phyloP scores from a whole-genome alignment of 192 early-diverging fungal species.

The Coemansia erecta region DNA sequence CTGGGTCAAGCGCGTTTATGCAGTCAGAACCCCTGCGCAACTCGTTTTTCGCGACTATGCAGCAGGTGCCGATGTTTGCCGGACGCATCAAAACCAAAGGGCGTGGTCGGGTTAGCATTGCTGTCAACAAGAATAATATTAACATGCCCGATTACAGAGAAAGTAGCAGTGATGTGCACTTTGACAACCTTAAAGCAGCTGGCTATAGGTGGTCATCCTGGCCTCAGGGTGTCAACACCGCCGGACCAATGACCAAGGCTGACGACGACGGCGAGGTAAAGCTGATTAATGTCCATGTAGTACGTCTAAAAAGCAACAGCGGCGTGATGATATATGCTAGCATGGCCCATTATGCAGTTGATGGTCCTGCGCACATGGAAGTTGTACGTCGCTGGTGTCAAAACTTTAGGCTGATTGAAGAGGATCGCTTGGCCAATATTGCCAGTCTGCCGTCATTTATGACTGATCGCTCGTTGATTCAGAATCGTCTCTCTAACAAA shows the following conservation, averaged over 20 bases:
- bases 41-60: conserved; percentile 36
- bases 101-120: conserved; percentile 30
- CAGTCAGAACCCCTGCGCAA: conserved; percentile 13
- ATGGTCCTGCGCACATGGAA: conserved; percentile 40
- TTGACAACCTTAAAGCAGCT: conserved; percentile 23
- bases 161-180: conserved; percentile 21
- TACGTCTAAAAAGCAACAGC: conserved; percentile 39
- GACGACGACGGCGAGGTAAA: conserved; percentile 24
- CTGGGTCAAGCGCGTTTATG: conserved; percentile 28
- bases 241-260: conserved; percentile 32
- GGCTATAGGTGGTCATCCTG: conserved; percentile 33
- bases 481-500: conserved; percentile 12
- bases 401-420: conserved; percentile 17
- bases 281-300: conserved; percentile 43
- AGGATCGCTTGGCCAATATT: neutral
- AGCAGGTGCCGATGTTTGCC: conserved; percentile 28
- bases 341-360: conserved; percentile 41
- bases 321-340: conserved; percentile 43
- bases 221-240: conserved; percentile 37
- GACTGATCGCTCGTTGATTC: conserved; percentile 24
- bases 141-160: conserved; percentile 45
- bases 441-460: conserved; percentile 14
- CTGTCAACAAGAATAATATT: conserved; percentile 23
- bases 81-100: conserved; percentile 15
- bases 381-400: conserved; percentile 35